Percentiles rank a stretch among this genome's conserved stretches.
These are phyloP conservation scores for Sicyos edulis DNA, from an alignment of 306 rosid species.

Conservation along the genomic window DNA sequence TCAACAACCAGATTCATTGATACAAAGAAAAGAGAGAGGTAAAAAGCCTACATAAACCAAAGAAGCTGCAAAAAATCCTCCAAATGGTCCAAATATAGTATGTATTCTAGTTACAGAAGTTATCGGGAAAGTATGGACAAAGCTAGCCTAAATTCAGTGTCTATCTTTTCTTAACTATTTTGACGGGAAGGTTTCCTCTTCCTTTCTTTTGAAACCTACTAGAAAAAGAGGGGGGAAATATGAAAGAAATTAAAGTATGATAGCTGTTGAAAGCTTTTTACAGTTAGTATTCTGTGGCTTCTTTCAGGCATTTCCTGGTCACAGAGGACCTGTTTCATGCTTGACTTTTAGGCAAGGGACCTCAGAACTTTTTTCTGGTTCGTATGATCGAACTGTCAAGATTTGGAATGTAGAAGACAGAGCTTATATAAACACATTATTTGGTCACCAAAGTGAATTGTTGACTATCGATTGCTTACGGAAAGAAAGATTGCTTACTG, in stretches of 20 bases:
- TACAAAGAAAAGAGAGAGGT: not conserved
- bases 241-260: not conserved
- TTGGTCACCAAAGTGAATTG: conserved; percentile 92
- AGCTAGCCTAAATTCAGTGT: not conserved
- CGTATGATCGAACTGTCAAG: conserved; percentile 81
- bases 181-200: conserved; percentile 3
- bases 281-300: conserved; percentile 17
- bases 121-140: not conserved
- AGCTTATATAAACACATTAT: conserved; percentile 75
- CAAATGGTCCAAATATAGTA: not conserved
- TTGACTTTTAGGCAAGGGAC: conserved; percentile 87
- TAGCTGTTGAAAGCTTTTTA: conserved; percentile 14
- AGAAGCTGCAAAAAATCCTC: conserved; percentile 1
- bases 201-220: not conserved
- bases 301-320: conserved; percentile 90
- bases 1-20: not conserved
- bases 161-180: not conserved
- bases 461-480: conserved; percentile 69
- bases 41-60: not conserved
- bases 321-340: conserved; percentile 76
- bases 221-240: not conserved
- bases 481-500: conserved; percentile 75
- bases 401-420: conserved; percentile 98
- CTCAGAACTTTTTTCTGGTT: conserved; percentile 89
- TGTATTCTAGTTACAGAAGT: not conserved